Evolutionary conservation across 2,329 filamentous ascomycete species (phyloP).

Genomic region (Coniochaeta sp.): DNA sequence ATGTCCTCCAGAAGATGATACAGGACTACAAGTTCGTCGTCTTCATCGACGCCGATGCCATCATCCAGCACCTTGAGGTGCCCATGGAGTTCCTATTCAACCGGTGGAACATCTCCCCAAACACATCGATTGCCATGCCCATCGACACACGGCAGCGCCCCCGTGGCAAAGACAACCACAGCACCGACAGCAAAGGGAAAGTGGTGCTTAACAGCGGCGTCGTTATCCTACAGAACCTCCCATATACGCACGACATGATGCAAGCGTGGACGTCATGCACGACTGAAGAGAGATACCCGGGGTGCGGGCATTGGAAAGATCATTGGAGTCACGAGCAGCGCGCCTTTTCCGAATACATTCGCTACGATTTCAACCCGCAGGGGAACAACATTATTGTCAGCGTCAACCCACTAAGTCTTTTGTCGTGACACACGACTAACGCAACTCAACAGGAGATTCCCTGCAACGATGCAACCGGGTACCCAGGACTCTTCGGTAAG

Average conservation of each 20-base stretch:
- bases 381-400: slow-evolving; percentile 6
- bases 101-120: slow-evolving; percentile 31
- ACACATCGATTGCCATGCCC: slow-evolving; percentile 35
- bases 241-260: slow-evolving; percentile 5
- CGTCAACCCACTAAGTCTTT: neutral
- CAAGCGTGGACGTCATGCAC: slow-evolving; percentile 4
- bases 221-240: slow-evolving; percentile 27
- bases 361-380: slow-evolving; percentile 4
- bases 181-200: slow-evolving; percentile 11
- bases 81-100: slow-evolving; percentile 41
- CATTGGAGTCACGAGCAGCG: slow-evolving; percentile 6
- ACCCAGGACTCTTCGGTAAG: slow-evolving; percentile 3
- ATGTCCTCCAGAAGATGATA: slow-evolving; percentile 28
- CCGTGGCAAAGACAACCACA: slow-evolving; percentile 18
- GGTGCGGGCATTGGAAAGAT: slow-evolving; percentile 3
- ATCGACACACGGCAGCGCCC: slow-evolving; percentile 34
- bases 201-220: slow-evolving; percentile 33
- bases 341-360: slow-evolving; percentile 6
- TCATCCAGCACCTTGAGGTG: slow-evolving; percentile 31
- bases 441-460: slow-evolving; percentile 1
- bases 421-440: no score
- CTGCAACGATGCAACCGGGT: slow-evolving; percentile 6
- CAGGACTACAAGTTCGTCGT: slow-evolving; percentile 32
- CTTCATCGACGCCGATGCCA: slow-evolving; percentile 35
- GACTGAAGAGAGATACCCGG: slow-evolving; percentile 1